These are phyloP conservation scores for Suhomyces anneliseae DNA, from an alignment of 1,139 yeast genomes.

Conservation along the genomic window DNA sequence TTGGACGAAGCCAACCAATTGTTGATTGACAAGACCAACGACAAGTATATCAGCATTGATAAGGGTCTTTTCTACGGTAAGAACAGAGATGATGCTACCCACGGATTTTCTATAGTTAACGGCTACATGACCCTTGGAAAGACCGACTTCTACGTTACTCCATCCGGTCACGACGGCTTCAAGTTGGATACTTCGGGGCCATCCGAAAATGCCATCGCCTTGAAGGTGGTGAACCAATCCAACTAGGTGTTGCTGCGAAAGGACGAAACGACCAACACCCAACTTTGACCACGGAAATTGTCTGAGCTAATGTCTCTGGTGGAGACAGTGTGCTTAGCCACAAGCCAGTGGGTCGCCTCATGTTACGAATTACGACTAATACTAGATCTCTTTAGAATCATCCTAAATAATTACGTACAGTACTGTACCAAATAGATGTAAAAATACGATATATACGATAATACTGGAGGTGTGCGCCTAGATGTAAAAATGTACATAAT, in stretches of 20 bases:
- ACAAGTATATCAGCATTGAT: background rate
- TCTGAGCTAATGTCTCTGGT: too few species aligned
- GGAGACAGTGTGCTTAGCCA: too few species aligned
- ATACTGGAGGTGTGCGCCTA: too few species aligned
- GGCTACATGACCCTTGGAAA: slow-evolving; percentile 6
- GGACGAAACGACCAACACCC: too few species aligned
- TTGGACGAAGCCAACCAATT: slow-evolving; percentile 4
- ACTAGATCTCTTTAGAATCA: too few species aligned
- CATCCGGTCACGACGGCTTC: slow-evolving; percentile 1
- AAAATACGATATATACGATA: too few species aligned
- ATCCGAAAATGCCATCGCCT: slow-evolving; percentile 12
- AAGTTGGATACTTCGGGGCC: slow-evolving; percentile 5
- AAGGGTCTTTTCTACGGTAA: slow-evolving; percentile 20
- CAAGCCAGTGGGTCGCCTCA: too few species aligned
- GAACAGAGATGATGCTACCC: slow-evolving; percentile 1
- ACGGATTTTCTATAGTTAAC: slow-evolving; percentile 3
- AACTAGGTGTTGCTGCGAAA: background rate
- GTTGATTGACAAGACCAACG: slow-evolving; percentile 1
- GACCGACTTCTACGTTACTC: slow-evolving; percentile 7
- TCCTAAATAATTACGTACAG: too few species aligned
- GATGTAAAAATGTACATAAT: too few species aligned
- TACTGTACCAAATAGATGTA: too few species aligned
- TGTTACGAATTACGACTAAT: too few species aligned
- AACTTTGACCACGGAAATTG: too few species aligned
- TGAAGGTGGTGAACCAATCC: slow-evolving; percentile 7